Base-by-base conservation (phyloP, 805 yeast genomes). In the Dipodascus albidus region DNA sequence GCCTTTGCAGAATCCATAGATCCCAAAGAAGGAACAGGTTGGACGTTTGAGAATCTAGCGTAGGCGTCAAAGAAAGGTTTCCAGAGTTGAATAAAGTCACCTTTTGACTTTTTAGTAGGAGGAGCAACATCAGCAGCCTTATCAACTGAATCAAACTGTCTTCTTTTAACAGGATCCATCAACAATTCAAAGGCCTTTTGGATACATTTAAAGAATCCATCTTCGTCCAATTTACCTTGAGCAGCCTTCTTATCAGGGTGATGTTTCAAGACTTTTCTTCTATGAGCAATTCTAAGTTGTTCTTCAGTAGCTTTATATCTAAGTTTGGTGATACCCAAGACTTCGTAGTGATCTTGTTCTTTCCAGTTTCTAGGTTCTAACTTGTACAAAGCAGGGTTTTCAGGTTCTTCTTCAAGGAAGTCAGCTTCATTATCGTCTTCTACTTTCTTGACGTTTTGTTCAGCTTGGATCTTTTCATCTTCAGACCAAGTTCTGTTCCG, bases 321-420 rank as follows among this genome's bases (percentile, higher is more conserved):
- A 71, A 87, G 81, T 68, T 88, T 87, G 58, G 95, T 83, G 64
- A 93, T 76, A 59, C 99, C 98, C 72, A 93, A 80, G 50, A 93
- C 98, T 53, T 95, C 96, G 66, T 93, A 93, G 72, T 93, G 85
- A 71, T 93, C 97, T 61, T 93, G 95, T 52, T 83, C 74, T 74
- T 93, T 93, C 99, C 99, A 93, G 68, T 93, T 96, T 78, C 96
- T 85, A 67, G 99, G 96, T 69, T 93, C 98, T 65, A 87, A 95
- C 31, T 77, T 72, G 62, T 93, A 79, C 72, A 91, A 76, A 55
- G 82, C 88, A 60, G 83, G 90, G 59, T 81, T 85, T 64, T 89
- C 95, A 27, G 84, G 79, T 60, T 76, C 71, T 31, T 68, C 69
- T 52, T 78, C 82, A 54, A 79, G 81, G 60, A 82, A 83, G 54